Evolutionary conservation across 2,329 filamentous ascomycete genomes (phyloP).

Genomic region (Talaromyces sp.): DNA sequence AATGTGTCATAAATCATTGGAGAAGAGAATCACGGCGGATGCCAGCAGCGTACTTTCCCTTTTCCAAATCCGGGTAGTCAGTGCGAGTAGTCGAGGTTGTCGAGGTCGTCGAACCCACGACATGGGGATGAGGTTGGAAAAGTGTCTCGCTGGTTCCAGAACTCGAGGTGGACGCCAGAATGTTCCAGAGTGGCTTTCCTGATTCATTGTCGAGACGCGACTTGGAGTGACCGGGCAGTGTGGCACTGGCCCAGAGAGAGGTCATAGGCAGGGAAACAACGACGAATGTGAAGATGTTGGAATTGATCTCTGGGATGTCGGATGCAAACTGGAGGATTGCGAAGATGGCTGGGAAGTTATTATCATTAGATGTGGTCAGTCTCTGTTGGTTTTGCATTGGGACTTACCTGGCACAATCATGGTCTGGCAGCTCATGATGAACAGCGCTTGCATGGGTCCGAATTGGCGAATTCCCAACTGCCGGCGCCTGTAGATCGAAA

Average conservation of each 20-base stretch:
- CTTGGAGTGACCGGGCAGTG: constrained; percentile 21
- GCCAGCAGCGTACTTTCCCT: neutral
- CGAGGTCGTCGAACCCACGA: neutral
- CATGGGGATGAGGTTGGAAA: constrained; percentile 14
- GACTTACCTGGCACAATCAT: constrained; percentile 59
- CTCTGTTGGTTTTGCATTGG: neutral
- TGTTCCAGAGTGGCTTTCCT: constrained; percentile 7
- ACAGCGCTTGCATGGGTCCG: constrained; percentile 62
- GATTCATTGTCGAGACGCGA: constrained; percentile 1
- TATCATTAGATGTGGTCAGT: neutral
- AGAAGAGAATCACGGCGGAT: neutral
- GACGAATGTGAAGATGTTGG: constrained; percentile 54
- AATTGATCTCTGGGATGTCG: constrained; percentile 49
- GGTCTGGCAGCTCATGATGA: constrained; percentile 64
- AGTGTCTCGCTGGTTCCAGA: neutral
- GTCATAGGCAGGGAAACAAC: constrained; percentile 62
- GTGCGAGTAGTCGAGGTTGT: neutral
- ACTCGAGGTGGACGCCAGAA: constrained; percentile 3
- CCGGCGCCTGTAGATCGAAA: constrained; percentile 53
- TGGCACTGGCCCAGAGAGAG: constrained; percentile 58
- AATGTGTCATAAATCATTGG: neutral
- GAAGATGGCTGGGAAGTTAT: constrained; percentile 50
- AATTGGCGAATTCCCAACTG: constrained; percentile 57
- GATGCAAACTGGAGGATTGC: constrained; percentile 53
- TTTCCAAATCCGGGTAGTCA: constrained; percentile 5